Conservation (phyloP, 768 basidiomycete genomes). For the Rhodotorula toruloides region DNA sequence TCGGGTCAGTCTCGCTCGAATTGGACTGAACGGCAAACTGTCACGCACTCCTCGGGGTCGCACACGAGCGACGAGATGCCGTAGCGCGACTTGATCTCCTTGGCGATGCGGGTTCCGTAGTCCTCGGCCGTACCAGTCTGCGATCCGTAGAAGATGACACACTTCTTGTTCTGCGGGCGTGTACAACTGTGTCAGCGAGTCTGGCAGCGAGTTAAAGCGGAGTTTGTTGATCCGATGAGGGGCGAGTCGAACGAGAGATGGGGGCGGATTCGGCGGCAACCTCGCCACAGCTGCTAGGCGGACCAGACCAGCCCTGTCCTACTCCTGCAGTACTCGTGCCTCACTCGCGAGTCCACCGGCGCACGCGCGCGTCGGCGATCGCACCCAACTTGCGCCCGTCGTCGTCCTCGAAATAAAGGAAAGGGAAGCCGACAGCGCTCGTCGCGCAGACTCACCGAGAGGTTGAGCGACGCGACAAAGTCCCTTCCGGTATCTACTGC, state of each 20-base stretch:
- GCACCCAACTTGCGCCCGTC: too few species aligned
- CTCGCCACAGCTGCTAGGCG: background rate
- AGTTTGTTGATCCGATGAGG: too few species aligned
- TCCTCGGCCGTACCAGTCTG: constrained; percentile 99
- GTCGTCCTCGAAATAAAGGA: too few species aligned
- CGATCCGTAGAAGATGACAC: constrained; percentile 96
- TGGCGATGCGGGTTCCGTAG: constrained; percentile 88
- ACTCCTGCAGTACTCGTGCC: background rate
- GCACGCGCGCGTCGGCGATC: too few species aligned
- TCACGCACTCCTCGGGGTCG: constrained; percentile 75
- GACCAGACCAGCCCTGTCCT: background rate
- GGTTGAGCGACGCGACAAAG: constrained; percentile 28
- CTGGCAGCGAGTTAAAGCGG: background rate
- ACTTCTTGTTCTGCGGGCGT: constrained; percentile 74
- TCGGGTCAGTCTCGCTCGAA: background rate
- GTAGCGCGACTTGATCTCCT: constrained; percentile 94
- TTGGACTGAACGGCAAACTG: too few species aligned
- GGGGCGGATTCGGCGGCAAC: too few species aligned
- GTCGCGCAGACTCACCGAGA: constrained; percentile 15
- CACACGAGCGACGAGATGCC: constrained; percentile 93
- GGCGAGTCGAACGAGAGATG: background rate
- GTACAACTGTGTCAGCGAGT: background rate
- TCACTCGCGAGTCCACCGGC: too few species aligned
- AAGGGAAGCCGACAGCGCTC: background rate
- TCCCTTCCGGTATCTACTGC: constrained; percentile 25